phyloP scores from a whole-genome alignment of 164 flowering plant species.

The Cinnamomum micranthum region DNA sequence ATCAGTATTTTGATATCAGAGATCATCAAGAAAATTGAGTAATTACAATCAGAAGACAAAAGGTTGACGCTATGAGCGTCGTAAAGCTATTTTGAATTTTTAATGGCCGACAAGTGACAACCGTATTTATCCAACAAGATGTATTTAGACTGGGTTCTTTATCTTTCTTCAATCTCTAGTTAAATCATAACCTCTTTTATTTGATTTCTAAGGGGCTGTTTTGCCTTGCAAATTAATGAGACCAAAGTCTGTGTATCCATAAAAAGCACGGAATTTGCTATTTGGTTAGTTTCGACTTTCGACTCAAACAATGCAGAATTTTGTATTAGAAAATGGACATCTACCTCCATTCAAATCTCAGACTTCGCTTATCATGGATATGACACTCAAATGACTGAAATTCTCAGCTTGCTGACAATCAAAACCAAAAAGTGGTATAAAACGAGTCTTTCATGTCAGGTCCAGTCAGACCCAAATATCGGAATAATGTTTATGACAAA shows the following conservation, averaged over 20 bases:
- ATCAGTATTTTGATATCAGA: neutral
- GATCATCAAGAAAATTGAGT: neutral
- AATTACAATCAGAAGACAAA: neutral
- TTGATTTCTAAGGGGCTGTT: neutral
- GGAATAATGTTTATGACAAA: no score
- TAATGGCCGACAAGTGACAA: neutral
- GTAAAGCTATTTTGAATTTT: neutral
- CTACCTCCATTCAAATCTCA: neutral
- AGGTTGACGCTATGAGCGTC: neutral
- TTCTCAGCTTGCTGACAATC: no score
- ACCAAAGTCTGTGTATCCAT: neutral
- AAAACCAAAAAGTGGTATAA: no score
- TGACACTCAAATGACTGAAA: neutral
- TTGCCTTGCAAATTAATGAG: neutral
- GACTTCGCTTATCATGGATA: neutral
- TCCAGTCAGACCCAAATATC: no score
- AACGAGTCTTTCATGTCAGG: no score
- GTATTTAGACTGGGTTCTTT: neutral
- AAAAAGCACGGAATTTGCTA: neutral
- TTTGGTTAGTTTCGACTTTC: neutral
- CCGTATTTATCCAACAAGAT: neutral
- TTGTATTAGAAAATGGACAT: neutral
- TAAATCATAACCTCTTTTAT: neutral
- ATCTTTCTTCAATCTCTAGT: neutral
- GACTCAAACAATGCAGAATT: neutral